Base-by-base conservation (phyloP, 805 yeast species). In the Soucietia sequanensis region DNA sequence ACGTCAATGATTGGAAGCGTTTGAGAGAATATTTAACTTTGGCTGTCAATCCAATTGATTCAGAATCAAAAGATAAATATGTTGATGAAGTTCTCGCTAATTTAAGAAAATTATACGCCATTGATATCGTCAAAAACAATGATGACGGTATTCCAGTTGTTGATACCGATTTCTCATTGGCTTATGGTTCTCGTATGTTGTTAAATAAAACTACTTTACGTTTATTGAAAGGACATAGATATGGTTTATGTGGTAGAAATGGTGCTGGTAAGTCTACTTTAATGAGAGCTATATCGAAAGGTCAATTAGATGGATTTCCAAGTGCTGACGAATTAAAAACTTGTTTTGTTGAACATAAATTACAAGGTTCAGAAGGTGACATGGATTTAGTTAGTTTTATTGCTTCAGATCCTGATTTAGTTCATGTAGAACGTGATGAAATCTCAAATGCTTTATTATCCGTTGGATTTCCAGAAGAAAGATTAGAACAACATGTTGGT, bases 231-330 rank as follows among this genome's bases (percentile, higher is more conserved):
- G 98, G 98, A 52, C 97, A 87, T 67, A 79, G 99, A 65, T 91
- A 91, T 57, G 99, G 99, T 72, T 75, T 91, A 42, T 88, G 96
- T 74, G 99, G 99, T 59, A 76, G 97, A 68, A 91, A 91, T 60
- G 99, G 99, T 76, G 97, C 96, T 41, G 99, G 99, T 71, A 91
- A 91, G 65, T 89, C 97, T 10, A 91, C 99, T 11, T 73, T 91
- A 53, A 89, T 91, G 98, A 80, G 98, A 63, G 83, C 98, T 20
- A 93, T 91, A 53, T 88, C 96, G 36, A 87, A 88, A 56, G 98
- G 98, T 39, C 96, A 91, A 68, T 74, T 91, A 45, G 98, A 91
- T 68, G 98, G 98, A 4, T 91, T 93, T 80, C 99, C 99, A 28
- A 84, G 86, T 49, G 81, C 88, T 53, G 78, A 84, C 36, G 83